These are phyloP conservation scores for Aspergillus phoenicis DNA, from an alignment of 2,329 filamentous ascomycete species.

Conservation along the genomic window DNA sequence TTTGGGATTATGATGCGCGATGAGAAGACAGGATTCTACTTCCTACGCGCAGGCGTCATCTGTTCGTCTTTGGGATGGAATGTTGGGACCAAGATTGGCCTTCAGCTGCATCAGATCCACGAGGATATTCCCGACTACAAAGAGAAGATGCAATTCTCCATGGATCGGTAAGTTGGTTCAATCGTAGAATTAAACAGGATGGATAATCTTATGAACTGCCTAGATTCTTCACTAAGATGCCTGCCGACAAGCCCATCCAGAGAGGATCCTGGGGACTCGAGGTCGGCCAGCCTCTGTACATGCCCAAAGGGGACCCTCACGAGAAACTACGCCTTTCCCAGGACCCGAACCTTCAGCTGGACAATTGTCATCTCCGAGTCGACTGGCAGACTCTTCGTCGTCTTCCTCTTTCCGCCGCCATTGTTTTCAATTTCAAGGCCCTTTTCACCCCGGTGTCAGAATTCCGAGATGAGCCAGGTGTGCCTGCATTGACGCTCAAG, in stretches of 20 bases:
- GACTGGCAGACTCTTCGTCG: slow-evolving; percentile 88
- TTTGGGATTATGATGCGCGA: slow-evolving; percentile 77
- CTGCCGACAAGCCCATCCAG: slow-evolving; percentile 74
- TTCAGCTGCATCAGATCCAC: slow-evolving; percentile 72
- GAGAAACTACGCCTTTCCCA: slow-evolving; percentile 63
- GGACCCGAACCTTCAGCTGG: slow-evolving; percentile 56
- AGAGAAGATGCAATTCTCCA: slow-evolving; percentile 83
- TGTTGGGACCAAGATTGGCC: slow-evolving; percentile 71
- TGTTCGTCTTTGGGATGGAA: slow-evolving; percentile 84
- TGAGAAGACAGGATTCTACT: slow-evolving; percentile 70
- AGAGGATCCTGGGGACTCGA: slow-evolving; percentile 84
- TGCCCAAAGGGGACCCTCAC: slow-evolving; percentile 69
- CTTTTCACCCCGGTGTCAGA: slow-evolving; percentile 74
- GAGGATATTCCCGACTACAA: slow-evolving; percentile 76
- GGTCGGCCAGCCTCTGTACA: slow-evolving; percentile 72
- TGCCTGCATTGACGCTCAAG: slow-evolving; percentile 70
- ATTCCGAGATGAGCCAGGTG: slow-evolving; percentile 70
- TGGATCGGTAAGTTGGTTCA: slow-evolving; percentile 67
- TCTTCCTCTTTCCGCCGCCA: slow-evolving; percentile 71
- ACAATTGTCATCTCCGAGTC: slow-evolving; percentile 70
- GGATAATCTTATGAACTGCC: not conserved
- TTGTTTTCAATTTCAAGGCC: slow-evolving; percentile 89
- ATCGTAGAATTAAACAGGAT: too few relatives aligned
- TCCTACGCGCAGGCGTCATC: slow-evolving; percentile 73
- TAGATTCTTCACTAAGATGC: slow-evolving; percentile 80